Evolutionary conservation across 2,329 filamentous ascomycete genomes (phyloP), one percentile per base, ranked within the genome.

Genomic region (Penicillium sp.): DNA sequence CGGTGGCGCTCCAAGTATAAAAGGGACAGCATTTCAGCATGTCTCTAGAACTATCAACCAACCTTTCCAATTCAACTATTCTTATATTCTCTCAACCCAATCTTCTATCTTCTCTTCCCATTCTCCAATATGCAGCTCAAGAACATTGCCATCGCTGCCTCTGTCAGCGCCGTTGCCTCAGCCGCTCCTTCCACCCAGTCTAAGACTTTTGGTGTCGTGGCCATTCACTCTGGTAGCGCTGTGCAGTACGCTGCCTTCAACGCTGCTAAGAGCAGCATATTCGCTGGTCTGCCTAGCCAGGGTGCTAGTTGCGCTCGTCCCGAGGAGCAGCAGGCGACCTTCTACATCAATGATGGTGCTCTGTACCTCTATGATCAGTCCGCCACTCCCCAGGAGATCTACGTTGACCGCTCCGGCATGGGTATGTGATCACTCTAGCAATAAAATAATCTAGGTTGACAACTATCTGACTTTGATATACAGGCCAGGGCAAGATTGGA

Each of bases 351-450:
- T 39, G 72, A 81, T 44, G 74, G 73, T 45, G 73, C 74, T 43
- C 76, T 84, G 29, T 78, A 69, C 66, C 77, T 87, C 32, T 84
- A 79, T 70, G 76, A 75, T 34, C 61, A 65, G 26, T 71, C 72
- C 22, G 73, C 70, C 5, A 73, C 71, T 43, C 70, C 72, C 3
- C 84, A 86, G 73, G 71, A 79, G 63, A 56, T 82, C 49, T 85
- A 66, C 60, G 79, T 79, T 39, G 83, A 86, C 69, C 79, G 80
- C 43, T 83, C 81, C 44, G 83, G 82, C 65, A 84, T 85, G 82
- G 83, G 81, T 79, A 78, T 40, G 77, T 64, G n/a, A 29, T 40
- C 13, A 34, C 34, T 43, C 16, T 29, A 16, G 10, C 34, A 24
- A 18, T 31, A 26, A 8, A 24, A 18, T 31, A 26, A 8, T 9